A percentile compares a stretch with the other conserved stretches of the same genome.
Evolutionary conservation across 352 stramenopile species (phyloP).

Genomic region (Hyaloperonospora arabidopsidis): DNA sequence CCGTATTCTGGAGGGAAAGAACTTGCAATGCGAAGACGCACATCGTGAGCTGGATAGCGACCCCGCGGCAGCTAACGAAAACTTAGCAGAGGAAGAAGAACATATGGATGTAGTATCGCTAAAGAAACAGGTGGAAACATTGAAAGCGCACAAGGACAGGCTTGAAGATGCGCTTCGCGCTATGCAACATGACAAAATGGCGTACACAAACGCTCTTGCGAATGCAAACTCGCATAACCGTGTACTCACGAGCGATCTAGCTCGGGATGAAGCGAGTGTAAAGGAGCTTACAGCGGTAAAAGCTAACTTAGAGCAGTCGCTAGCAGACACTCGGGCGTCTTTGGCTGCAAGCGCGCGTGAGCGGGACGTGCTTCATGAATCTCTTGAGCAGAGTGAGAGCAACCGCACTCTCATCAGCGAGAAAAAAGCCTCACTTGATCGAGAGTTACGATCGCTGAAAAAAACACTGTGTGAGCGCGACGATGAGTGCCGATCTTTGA

Average conservation of each 20-base stretch:
- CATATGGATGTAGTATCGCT: constrained; percentile 17
- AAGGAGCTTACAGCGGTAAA: constrained; percentile 35
- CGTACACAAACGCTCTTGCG: constrained; percentile 69
- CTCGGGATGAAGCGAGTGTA: constrained; percentile 46
- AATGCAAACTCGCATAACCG: constrained; percentile 76
- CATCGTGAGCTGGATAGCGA: constrained; percentile 1
- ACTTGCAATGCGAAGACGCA: constrained; percentile 16
- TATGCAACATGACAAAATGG: constrained; percentile 79
- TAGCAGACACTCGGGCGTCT: constrained; percentile 33
- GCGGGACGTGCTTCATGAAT: constrained; percentile 48
- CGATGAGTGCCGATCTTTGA: constrained; percentile 55
- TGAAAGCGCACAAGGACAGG: constrained; percentile 48
- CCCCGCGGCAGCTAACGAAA: background rate
- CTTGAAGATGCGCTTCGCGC: constrained; percentile 68
- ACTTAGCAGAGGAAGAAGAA: constrained; percentile 3
- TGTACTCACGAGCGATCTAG: constrained; percentile 50
- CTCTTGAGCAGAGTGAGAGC: constrained; percentile 52
- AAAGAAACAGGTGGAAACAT: constrained; percentile 45
- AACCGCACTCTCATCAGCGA: constrained; percentile 45
- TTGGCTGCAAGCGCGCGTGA: constrained; percentile 41
- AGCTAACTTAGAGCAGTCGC: constrained; percentile 35
- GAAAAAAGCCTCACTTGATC: constrained; percentile 64
- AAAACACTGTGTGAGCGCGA: constrained; percentile 60
- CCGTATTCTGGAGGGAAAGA: constrained; percentile 44
- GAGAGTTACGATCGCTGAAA: constrained; percentile 64